Base-by-base conservation (phyloP, 1,284 basidiomycete genomes). In the Tylopilus sp. region DNA sequence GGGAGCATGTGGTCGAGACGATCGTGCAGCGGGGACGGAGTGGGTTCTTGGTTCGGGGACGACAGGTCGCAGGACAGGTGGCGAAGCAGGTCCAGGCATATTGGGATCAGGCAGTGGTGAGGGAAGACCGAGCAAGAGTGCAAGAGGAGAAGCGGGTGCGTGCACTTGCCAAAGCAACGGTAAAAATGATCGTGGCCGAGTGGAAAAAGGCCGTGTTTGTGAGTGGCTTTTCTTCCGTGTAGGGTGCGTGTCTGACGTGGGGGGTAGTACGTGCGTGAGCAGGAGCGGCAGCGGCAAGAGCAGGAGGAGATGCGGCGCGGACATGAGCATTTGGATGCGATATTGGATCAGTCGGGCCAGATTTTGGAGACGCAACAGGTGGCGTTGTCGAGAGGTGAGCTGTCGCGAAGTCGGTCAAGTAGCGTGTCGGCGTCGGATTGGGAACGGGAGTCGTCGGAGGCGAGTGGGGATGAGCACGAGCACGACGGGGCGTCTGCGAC, bases 131-230 rank as follows among this genome's bases (percentile, higher is more conserved):
- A 72, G 86, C 86, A 57, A 85, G 82, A 64, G 80, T 82, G 39
- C 87, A 87, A 61, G 92, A 94, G 70, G 92, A 95, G 81, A 88
- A 86, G 73, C 85, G 91, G 51, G 69, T 93, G 69, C 86, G 89
- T 63, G 84, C 82, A 3, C 72, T 95, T 57, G 94, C 93, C 29
- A 94, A 92, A 78, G 85, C 85, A 56, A 93, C 90, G 0, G 83
- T 90, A 60, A 87, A 87, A 70, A 84, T 93, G 72, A 90, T 98
- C 26, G 83, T 89, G 33, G 87, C 86, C 41, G 93, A 96, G 72
- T 99, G 97, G 97, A 94, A 92, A 75, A 89, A 95, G 70, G 97
- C 95, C 3, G 90, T 96, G 58, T 92, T 92, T 72, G 95, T 95
- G 76, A 77, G 94, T 86, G 39, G 1, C 41, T 39, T 22, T 16